These are phyloP conservation scores for Cicer cuneatum DNA, from an alignment of 306 rosid genomes.

Conservation along the genomic window DNA sequence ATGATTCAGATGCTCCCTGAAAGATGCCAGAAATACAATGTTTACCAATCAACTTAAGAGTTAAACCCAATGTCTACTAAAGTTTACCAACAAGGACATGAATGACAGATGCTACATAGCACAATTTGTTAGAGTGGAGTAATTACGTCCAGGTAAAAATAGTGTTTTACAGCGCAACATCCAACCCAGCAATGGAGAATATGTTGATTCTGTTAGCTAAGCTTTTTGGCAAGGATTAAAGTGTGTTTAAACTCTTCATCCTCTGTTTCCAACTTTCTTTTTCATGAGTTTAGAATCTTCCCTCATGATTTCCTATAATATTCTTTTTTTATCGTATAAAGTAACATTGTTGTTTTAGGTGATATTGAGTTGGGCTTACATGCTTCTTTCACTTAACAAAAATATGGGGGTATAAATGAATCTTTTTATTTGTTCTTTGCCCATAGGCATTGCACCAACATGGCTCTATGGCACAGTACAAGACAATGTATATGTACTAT, in stretches of 20 bases:
- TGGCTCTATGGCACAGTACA: not conserved
- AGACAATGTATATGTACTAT: slow-evolving; percentile 6
- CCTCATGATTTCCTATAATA: slow-evolving; percentile 12
- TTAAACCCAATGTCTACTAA: not conserved
- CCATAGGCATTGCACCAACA: not conserved
- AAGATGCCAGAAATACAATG: slow-evolving; percentile 38
- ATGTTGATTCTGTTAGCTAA: not conserved
- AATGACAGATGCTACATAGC: slow-evolving; percentile 5
- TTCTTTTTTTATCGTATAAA: not conserved
- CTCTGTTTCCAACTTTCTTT: slow-evolving; percentile 6
- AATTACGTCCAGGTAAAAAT: not conserved
- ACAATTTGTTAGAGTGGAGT: slow-evolving; percentile 19
- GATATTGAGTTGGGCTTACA: not conserved
- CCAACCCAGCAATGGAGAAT: slow-evolving; percentile 28
- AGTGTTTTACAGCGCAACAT: slow-evolving; percentile 17
- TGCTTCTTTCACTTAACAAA: not conserved
- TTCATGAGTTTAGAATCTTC: slow-evolving; percentile 1
- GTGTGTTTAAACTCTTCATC: not conserved
- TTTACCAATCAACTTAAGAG: slow-evolving; percentile 30
- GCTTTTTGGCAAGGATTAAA: not conserved
- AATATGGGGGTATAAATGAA: not conserved
- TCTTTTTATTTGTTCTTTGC: not conserved
- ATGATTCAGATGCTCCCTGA: slow-evolving; percentile 91
- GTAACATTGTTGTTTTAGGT: not conserved
- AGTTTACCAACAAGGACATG: slow-evolving; percentile 3